These are phyloP conservation scores for Haplosporangium sp. DNA, from an alignment of 371 early-diverging fungal species.

Conservation along the genomic window DNA sequence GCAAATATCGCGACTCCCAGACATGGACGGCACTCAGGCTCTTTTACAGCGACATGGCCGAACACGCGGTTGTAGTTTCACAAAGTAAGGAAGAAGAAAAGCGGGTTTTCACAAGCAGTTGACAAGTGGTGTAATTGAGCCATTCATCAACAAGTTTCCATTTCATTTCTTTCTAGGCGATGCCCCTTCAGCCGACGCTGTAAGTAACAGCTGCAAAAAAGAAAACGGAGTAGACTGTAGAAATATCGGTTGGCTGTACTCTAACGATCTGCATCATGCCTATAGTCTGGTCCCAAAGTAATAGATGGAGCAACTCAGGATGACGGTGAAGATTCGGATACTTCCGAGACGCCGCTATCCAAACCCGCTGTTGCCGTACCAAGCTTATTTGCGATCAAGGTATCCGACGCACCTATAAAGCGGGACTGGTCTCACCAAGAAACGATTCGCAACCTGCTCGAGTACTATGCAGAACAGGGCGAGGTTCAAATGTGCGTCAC, in stretches of 20 bases:
- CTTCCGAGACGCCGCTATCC: conserved; percentile 5
- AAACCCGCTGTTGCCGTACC: conserved; percentile 20
- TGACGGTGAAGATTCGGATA: conserved; percentile 29
- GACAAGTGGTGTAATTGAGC: no score
- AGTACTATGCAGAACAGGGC: conserved; percentile 84
- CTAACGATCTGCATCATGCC: neutral
- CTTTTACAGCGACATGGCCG: conserved; percentile 61
- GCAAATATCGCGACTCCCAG: conserved; percentile 76
- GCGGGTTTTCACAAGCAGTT: no score
- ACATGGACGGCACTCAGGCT: conserved; percentile 84
- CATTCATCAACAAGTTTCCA: no score
- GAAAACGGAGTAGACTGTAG: neutral
- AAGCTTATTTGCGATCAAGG: conserved; percentile 43
- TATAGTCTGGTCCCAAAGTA: conserved; percentile 5
- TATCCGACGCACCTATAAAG: conserved; percentile 56
- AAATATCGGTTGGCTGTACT: neutral
- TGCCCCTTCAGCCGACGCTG: conserved; percentile 7
- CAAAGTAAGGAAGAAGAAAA: conserved; percentile 14
- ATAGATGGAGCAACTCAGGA: conserved; percentile 6
- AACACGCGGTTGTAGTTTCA: conserved; percentile 36
- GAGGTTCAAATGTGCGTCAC: conserved; percentile 91
- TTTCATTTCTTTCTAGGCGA: conserved; percentile 8
- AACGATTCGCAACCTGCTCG: conserved; percentile 66
- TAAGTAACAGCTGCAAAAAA: neutral
- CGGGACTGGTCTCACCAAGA: conserved; percentile 68